Conservation (phyloP, 495 filamentous ascomycete genomes). For the Penicillium malachiteum region DNA sequence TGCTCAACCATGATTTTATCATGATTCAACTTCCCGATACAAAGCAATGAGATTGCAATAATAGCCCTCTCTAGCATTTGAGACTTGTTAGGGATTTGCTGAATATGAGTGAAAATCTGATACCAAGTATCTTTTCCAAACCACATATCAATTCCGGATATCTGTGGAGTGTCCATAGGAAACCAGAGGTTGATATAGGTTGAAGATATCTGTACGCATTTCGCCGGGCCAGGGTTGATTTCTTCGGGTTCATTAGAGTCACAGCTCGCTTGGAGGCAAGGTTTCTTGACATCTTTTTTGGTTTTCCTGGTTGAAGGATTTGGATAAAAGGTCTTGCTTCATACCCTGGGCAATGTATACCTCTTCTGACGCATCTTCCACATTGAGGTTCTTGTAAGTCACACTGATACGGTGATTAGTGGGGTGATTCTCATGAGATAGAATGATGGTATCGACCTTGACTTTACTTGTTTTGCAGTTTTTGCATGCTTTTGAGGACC, state of each 20-base stretch:
- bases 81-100: neutral
- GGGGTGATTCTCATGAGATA: neutral
- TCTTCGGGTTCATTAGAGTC: neutral
- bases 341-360: neutral
- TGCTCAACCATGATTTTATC: neutral
- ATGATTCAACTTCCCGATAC: neutral
- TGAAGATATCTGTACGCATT: neutral
- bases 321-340: neutral
- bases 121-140: neutral
- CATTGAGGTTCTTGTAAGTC: neutral
- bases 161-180: neutral
- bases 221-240: neutral
- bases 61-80: neutral
- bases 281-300: neutral
- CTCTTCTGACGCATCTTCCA: neutral
- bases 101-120: neutral
- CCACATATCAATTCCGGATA: neutral
- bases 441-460: neutral
- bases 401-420: neutral
- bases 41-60: neutral
- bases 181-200: neutral
- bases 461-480: neutral
- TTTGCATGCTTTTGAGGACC: neutral
- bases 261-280: neutral
- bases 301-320: neutral